Percentiles rank a stretch among this genome's conserved stretches.
Conservation (phyloP, 1,284 basidiomycete species). For the Irpex lacteus region DNA sequence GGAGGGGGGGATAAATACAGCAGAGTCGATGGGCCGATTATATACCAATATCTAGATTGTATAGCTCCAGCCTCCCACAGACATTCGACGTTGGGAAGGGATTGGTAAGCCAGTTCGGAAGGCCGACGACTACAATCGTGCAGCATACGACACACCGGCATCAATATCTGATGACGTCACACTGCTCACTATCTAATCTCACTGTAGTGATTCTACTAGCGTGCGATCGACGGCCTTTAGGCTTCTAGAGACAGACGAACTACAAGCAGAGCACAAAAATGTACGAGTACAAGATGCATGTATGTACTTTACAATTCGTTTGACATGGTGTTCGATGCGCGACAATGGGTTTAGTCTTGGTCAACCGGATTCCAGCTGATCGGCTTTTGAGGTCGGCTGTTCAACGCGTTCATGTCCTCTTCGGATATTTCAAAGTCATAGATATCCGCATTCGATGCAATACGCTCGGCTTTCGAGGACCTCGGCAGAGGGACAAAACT, state of each 20-base stretch:
- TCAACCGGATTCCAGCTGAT: slow-evolving; percentile 46
- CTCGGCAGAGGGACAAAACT: slow-evolving; percentile 53
- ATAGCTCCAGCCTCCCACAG: too few species aligned
- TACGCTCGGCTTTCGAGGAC: slow-evolving; percentile 43
- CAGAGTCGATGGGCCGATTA: too few species aligned
- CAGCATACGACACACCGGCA: neutral
- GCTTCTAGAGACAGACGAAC: too few species aligned
- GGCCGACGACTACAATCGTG: neutral
- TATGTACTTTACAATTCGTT: neutral
- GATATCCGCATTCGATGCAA: slow-evolving; percentile 48
- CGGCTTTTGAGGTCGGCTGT: slow-evolving; percentile 39
- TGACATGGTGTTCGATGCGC: neutral
- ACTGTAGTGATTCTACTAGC: neutral
- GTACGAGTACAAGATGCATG: neutral
- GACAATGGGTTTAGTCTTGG: slow-evolving; percentile 14
- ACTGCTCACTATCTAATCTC: neutral
- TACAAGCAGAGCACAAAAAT: too few species aligned
- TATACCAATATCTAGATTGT: too few species aligned
- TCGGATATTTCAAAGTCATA: slow-evolving; percentile 48
- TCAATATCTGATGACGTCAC: neutral
- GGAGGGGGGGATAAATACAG: too few species aligned
- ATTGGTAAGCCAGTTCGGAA: neutral
- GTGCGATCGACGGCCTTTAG: neutral
- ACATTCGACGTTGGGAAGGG: neutral
- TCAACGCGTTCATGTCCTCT: slow-evolving; percentile 46